These are phyloP conservation scores for Macrophomina phaseolina DNA, from an alignment of 2,329 filamentous ascomycete species.

Conservation along the genomic window DNA sequence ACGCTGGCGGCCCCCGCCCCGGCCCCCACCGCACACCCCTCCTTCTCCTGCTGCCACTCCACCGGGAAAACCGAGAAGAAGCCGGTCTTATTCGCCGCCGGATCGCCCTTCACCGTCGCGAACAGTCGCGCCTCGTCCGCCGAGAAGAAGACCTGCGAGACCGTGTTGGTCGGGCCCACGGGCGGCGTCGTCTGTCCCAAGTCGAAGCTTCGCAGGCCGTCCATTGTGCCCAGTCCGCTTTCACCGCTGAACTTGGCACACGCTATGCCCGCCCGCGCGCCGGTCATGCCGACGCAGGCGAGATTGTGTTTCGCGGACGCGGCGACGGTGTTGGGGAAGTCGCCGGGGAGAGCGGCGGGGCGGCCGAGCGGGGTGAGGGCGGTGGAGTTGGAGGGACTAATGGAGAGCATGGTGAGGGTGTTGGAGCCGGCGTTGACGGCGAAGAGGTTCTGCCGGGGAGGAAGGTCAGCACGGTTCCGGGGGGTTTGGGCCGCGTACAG, in stretches of 20 bases:
- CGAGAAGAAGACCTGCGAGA: conserved; percentile 67
- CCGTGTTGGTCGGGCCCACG: conserved; percentile 61
- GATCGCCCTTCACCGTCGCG: conserved; percentile 67
- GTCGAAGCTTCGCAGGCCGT: conserved; percentile 49
- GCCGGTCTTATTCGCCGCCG: conserved; percentile 59
- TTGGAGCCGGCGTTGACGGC: conserved; percentile 55
- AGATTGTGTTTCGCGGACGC: conserved; percentile 44
- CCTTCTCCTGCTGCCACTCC: conserved; percentile 25
- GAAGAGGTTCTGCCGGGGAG: conserved; percentile 54
- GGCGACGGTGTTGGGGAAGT: conserved; percentile 48
- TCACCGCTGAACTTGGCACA: conserved; percentile 40
- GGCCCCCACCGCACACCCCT: neutral
- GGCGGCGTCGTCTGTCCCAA: conserved; percentile 65
- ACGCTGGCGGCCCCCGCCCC: conserved; percentile 18
- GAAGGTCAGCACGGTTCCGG: too few species aligned
- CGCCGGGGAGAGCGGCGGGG: conserved; percentile 42
- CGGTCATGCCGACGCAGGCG: conserved; percentile 47
- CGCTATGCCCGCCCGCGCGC: conserved; percentile 44
- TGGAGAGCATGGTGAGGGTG: conserved; percentile 46
- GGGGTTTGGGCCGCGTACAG: neutral
- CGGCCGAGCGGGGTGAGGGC: conserved; percentile 40
- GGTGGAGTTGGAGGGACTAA: conserved; percentile 39
- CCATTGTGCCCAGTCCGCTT: conserved; percentile 42
- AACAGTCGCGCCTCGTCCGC: conserved; percentile 58
- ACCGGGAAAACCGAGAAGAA: conserved; percentile 62